Evolutionary conservation across 306 rosid species (phyloP).

Genomic region (Trifolium subterraneum): DNA sequence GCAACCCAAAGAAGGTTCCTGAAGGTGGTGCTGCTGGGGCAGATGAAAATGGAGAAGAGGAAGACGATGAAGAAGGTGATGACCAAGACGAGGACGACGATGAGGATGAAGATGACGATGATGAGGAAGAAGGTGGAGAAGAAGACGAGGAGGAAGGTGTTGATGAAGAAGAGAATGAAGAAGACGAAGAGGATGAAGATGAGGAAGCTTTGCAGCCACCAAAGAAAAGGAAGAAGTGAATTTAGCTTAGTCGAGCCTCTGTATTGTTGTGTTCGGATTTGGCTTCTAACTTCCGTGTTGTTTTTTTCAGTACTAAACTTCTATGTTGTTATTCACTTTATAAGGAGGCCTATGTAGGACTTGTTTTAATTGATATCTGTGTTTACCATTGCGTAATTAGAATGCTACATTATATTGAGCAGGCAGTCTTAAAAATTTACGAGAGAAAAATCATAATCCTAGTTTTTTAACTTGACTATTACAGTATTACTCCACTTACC

Average conservation of each 20-base stretch:
- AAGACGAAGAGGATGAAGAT: conserved; percentile 73
- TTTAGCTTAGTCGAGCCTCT: conserved; percentile 41
- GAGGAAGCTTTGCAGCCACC: conserved; percentile 97
- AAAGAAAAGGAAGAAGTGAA: conserved; percentile 92
- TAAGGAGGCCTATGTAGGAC: conserved; percentile 63
- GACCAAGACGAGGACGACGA: conserved; percentile 52
- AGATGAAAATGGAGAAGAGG: conserved; percentile 75
- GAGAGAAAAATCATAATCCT: conserved; percentile 25
- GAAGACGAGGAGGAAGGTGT: conserved; percentile 65
- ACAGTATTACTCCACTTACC: not conserved
- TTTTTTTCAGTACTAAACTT: conserved; percentile 49
- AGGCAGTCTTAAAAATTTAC: conserved; percentile 45
- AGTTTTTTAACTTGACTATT: conserved; percentile 32
- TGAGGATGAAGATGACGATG: conserved; percentile 38
- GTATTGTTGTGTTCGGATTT: conserved; percentile 49
- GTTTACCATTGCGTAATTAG: conserved; percentile 62
- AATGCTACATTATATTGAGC: conserved; percentile 54
- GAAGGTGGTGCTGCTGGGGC: conserved; percentile 67
- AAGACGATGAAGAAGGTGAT: conserved; percentile 62
- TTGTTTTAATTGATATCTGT: conserved; percentile 51
- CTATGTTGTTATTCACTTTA: conserved; percentile 46
- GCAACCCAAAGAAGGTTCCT: conserved; percentile 71
- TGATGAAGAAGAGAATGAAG: conserved; percentile 57
- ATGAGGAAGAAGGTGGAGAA: conserved; percentile 49
- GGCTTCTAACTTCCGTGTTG: conserved; percentile 55